Evolutionary conservation across 2,329 filamentous ascomycete genomes (phyloP), one percentile per base, ranked within the genome.

Genomic region (Pseudogymnoascus sp.): DNA sequence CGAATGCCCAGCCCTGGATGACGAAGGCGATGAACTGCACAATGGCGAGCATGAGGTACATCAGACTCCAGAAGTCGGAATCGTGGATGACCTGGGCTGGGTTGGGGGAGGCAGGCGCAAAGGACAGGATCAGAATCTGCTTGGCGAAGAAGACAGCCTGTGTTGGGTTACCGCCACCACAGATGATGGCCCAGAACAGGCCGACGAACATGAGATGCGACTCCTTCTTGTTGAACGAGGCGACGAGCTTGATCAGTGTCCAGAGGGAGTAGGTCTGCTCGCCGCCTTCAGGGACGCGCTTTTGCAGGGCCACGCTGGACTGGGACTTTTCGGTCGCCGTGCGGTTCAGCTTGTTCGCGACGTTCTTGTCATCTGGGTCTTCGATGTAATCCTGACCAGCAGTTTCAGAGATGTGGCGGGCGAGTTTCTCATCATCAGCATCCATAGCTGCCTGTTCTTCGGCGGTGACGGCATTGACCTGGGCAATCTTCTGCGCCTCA

Each of bases 121-220:
- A 36, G 8, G 87, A 84, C 11, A 94, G 80, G 7, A 86, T 84
- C 64, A 84, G 84, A 73, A 97, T 92, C 63, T 91, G 84, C 75
- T 97, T 96, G 69, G 92, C 88, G 70, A 97, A 95, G 75, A 97
- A 88, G 66, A 97, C 84, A 66, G 89, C 83, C 70, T 87, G 83
- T 0, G 82, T 84, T 9, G 90, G 90, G 72, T 96, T 92, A 60
- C 88, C 91, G 64, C 86, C 88, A 73, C 92, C 92, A 64, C 88
- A 89, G 66, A 96, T 85, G 70, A 88, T 80, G 23, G 88, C 86
- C 72, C 88, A 91, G 72, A 88, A 70, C 14, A 96, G 77, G 8
- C 91, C 92, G 62, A 88, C 65, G 1, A 87, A 35, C 90, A 96
- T 93, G 36, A 85, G 77, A 14, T 81, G 77, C 80, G 82, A 85